Conservation (phyloP, 768 basidiomycete species). For the Hydnomerulius pinastri region DNA sequence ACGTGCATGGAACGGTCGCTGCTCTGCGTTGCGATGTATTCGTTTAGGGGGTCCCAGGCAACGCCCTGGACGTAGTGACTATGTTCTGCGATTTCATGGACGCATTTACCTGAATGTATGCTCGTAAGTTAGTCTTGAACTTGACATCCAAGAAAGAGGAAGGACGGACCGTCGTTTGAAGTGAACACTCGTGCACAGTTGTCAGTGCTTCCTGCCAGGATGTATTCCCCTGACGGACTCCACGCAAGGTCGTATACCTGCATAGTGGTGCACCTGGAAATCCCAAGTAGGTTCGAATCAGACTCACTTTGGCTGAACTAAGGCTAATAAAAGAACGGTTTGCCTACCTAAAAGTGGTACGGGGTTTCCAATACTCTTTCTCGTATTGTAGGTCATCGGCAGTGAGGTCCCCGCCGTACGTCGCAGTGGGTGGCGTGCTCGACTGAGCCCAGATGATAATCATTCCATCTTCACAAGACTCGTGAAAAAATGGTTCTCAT, state of each 20-base stretch:
- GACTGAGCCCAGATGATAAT: slow-evolving; percentile 94
- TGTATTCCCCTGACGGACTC: slow-evolving; percentile 93
- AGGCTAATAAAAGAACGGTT: not conserved
- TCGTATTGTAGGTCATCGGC: slow-evolving; percentile 83
- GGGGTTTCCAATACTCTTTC: slow-evolving; percentile 94
- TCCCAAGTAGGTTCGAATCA: slow-evolving; percentile 3
- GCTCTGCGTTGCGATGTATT: slow-evolving; percentile 96
- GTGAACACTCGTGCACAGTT: slow-evolving; percentile 88
- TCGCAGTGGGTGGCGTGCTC: slow-evolving; percentile 63
- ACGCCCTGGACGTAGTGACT: slow-evolving; percentile 98
- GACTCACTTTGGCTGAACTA: not conserved
- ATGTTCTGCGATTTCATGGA: slow-evolving; percentile 91
- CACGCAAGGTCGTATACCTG: slow-evolving; percentile 98
- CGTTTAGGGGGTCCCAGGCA: slow-evolving; percentile 97
- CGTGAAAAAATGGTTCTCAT: slow-evolving; percentile 2
- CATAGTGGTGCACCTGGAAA: slow-evolving; percentile 82
- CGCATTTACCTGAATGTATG: slow-evolving; percentile 65
- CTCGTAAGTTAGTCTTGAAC: not conserved
- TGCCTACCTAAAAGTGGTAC: slow-evolving; percentile 79
- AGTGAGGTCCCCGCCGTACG: slow-evolving; percentile 82
- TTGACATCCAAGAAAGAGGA: not conserved
- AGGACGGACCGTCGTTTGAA: slow-evolving; percentile 62
- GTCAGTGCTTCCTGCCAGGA: slow-evolving; percentile 96
- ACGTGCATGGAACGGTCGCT: slow-evolving; percentile 97
- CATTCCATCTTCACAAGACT: slow-evolving; percentile 75